Conservation (phyloP, 371 early-diverging fungal species). For the Batkoa obscura region DNA sequence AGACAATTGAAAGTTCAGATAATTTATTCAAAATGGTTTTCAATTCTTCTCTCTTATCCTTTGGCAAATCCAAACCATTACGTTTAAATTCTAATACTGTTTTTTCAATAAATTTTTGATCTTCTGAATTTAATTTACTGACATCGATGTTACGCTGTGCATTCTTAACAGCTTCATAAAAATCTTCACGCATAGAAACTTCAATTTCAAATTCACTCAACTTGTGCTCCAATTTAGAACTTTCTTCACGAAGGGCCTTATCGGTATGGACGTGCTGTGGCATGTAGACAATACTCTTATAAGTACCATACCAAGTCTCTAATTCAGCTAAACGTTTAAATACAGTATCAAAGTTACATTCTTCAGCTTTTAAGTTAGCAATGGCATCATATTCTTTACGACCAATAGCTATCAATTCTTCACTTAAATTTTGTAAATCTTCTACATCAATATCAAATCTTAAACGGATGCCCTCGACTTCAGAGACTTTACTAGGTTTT, state of each 20-base stretch:
- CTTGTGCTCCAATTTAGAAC: constrained; percentile 34
- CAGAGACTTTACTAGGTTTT: too few relatives aligned
- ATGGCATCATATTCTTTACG: constrained; percentile 22
- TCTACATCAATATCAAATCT: constrained; percentile 18
- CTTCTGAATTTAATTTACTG: constrained; percentile 27
- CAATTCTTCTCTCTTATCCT: constrained; percentile 33
- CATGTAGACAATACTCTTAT: constrained; percentile 27
- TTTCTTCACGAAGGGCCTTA: constrained; percentile 47
- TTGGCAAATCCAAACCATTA: constrained; percentile 43
- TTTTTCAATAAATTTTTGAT: constrained; percentile 40
- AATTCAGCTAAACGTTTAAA: constrained; percentile 26
- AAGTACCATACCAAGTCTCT: constrained; percentile 23
- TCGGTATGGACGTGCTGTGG: constrained; percentile 45
- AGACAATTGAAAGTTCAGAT: constrained; percentile 41
- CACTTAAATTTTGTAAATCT: constrained; percentile 15
- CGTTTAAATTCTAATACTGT: constrained; percentile 38
- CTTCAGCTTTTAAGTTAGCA: constrained; percentile 23
- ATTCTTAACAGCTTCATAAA: constrained; percentile 36
- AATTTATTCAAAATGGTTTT: constrained; percentile 40
- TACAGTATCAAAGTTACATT: constrained; percentile 36
- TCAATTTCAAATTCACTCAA: constrained; percentile 54
- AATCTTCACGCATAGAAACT: constrained; percentile 52
- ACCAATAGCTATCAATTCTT: constrained; percentile 17
- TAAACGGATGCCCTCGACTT: neutral
- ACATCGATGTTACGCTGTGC: constrained; percentile 30